A percentile compares a stretch with the other conserved stretches of the same genome.
These are phyloP conservation scores for Lycium barbarum DNA, from an alignment of 257 asterid species.

Conservation along the genomic window DNA sequence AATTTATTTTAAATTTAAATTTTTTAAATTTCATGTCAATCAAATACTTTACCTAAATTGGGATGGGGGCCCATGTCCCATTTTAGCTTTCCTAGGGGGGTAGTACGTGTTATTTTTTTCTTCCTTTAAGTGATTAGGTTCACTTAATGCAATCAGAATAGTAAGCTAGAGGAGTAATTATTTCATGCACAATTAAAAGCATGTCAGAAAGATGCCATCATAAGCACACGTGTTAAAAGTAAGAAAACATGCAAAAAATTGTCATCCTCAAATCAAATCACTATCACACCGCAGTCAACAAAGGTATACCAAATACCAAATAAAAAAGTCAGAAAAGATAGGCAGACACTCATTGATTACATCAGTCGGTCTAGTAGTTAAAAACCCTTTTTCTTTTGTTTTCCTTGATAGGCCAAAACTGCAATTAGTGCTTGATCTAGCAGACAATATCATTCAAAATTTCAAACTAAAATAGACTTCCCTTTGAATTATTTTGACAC, in stretches of 20 bases:
- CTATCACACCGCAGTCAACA: background rate
- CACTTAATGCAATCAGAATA: conserved; percentile 25
- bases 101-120: too few relatives aligned
- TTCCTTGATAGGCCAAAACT: conserved; percentile 14
- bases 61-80: too few relatives aligned
- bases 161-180: background rate
- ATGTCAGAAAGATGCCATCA: background rate
- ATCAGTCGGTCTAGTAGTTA: too few relatives aligned
- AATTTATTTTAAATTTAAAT: too few relatives aligned
- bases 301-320: background rate
- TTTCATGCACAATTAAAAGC: conserved; percentile 1
- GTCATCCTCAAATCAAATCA: background rate
- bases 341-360: background rate
- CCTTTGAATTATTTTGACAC: background rate
- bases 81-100: too few relatives aligned
- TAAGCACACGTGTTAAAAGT: conserved; percentile 25
- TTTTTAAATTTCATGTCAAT: too few relatives aligned
- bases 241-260: conserved; percentile 19
- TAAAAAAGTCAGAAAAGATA: conserved; percentile 24
- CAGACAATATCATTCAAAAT: background rate
- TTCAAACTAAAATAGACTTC: background rate
- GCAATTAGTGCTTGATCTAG: background rate
- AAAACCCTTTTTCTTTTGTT: background rate
- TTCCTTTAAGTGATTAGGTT: background rate
- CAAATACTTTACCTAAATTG: too few relatives aligned